phyloP scores from a whole-genome alignment of 805 yeast species.

The Candida caryicola region DNA sequence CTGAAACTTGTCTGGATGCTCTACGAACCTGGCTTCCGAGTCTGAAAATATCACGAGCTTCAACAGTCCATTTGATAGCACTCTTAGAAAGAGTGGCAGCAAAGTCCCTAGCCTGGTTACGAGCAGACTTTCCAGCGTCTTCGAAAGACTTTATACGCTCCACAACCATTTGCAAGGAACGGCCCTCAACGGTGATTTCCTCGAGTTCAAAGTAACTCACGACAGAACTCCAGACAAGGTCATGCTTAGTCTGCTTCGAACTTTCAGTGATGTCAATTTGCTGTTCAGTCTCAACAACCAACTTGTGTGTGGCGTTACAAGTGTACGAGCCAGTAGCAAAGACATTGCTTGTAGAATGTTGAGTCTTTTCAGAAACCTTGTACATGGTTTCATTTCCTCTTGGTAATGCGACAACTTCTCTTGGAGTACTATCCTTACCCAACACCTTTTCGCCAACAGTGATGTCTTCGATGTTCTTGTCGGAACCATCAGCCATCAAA shows the following conservation, averaged over 20 bases:
- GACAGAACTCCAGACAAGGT: too few relatives aligned
- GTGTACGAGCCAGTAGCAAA: conserved; percentile 20
- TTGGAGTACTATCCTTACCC: conserved; percentile 43
- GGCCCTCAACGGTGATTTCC: conserved; percentile 6
- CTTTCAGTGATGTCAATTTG: conserved; percentile 11
- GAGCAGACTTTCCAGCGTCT: conserved; percentile 18
- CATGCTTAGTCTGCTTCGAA: conserved; percentile 10
- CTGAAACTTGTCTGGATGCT: conserved; percentile 29
- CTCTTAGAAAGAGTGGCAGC: conserved; percentile 11
- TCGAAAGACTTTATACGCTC: conserved; percentile 18
- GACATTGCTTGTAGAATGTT: conserved; percentile 12
- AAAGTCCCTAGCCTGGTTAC: conserved; percentile 18
- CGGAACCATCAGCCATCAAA: conserved; percentile 43
- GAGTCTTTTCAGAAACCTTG: conserved; percentile 29
- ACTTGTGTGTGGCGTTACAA: conserved; percentile 38
- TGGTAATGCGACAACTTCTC: conserved; percentile 39
- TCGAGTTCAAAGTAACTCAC: conserved; percentile 21
- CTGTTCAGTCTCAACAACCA: conserved; percentile 38
- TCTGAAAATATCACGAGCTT: conserved; percentile 34
- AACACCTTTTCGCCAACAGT: conserved; percentile 37
- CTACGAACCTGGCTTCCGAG: conserved; percentile 26
- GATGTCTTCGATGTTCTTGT: conserved; percentile 31
- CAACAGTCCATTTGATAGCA: conserved; percentile 36
- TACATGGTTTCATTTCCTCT: conserved; percentile 45
- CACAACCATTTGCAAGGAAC: conserved; percentile 21